Percentiles rank a stretch among this genome's conserved stretches.
Conservation (phyloP, 176 grass and related monocot species). For the Leersia perrieri region DNA sequence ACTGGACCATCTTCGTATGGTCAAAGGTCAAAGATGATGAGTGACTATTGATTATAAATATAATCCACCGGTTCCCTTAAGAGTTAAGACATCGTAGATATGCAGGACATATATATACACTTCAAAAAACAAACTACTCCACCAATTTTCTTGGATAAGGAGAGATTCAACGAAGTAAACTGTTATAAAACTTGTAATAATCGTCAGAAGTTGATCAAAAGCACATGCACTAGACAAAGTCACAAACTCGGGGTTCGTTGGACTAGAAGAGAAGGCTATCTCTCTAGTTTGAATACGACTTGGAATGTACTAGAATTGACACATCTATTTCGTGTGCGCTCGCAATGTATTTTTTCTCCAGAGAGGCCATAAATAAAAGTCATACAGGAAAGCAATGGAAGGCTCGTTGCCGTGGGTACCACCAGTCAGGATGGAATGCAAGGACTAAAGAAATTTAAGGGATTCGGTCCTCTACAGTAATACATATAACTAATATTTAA, state of each 20-base stretch:
- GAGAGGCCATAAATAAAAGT: neutral
- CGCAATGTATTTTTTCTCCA: neutral
- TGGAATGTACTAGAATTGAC: neutral
- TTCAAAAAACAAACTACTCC: neutral
- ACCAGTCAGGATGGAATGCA: too few relatives aligned
- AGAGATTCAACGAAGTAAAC: neutral
- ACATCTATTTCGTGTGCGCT: neutral
- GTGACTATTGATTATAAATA: neutral
- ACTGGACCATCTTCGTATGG: neutral
- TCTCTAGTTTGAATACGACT: too few relatives aligned
- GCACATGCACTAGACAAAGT: too few relatives aligned
- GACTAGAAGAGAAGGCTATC: too few relatives aligned
- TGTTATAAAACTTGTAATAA: neutral
- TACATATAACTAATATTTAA: too few relatives aligned
- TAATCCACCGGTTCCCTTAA: neutral
- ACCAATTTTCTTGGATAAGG: neutral
- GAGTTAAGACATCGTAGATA: neutral
- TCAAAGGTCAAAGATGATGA: too few relatives aligned
- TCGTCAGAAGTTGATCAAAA: neutral
- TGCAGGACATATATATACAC: neutral
- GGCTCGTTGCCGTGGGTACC: too few relatives aligned
- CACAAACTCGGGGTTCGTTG: too few relatives aligned
- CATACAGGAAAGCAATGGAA: too few relatives aligned
- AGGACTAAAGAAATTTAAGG: too few relatives aligned
- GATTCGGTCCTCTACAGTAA: too few relatives aligned